Percentiles rank a stretch among this genome's conserved stretches.
Conservation (phyloP, 495 filamentous ascomycete species). For the Annulohypoxylon maeteangense region DNA sequence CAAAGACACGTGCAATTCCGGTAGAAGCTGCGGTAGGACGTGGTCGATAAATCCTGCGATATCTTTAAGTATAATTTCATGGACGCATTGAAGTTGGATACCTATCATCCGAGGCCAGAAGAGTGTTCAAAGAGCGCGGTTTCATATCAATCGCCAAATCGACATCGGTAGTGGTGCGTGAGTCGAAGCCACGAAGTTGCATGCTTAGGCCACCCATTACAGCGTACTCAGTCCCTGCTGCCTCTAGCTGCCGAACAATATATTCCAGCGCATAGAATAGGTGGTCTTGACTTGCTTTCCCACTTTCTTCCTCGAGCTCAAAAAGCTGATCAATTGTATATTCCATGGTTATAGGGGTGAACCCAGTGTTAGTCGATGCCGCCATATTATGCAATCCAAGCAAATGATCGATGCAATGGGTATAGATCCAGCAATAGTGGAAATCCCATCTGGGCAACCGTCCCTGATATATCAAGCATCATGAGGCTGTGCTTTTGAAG, state of each 20-base stretch:
- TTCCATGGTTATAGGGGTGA: background rate
- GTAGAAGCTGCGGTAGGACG: conserved; percentile 4
- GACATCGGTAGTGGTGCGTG: background rate
- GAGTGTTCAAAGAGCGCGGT: background rate
- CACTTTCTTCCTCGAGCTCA: conserved; percentile 9
- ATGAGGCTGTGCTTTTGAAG: background rate
- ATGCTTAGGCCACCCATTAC: conserved; percentile 7
- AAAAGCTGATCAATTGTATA: conserved; percentile 3
- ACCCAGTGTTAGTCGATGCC: background rate
- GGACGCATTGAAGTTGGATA: background rate
- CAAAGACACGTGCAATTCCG: conserved; percentile 1
- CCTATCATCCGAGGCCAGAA: conserved; percentile 2
- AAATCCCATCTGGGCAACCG: background rate
- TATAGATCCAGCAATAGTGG: background rate
- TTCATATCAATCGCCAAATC: background rate
- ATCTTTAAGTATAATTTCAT: background rate
- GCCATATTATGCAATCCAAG: background rate
- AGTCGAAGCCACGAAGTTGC: conserved; percentile 5
- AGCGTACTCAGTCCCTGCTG: background rate
- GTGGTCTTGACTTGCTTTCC: background rate
- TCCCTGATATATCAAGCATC: background rate
- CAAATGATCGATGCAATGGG: background rate
- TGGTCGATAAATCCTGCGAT: background rate
- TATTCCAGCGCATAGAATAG: conserved; percentile 5
- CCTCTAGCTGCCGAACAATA: conserved; percentile 6